These are phyloP conservation scores for Candida germanica DNA, from an alignment of 805 yeast genomes.

Conservation along the genomic window DNA sequence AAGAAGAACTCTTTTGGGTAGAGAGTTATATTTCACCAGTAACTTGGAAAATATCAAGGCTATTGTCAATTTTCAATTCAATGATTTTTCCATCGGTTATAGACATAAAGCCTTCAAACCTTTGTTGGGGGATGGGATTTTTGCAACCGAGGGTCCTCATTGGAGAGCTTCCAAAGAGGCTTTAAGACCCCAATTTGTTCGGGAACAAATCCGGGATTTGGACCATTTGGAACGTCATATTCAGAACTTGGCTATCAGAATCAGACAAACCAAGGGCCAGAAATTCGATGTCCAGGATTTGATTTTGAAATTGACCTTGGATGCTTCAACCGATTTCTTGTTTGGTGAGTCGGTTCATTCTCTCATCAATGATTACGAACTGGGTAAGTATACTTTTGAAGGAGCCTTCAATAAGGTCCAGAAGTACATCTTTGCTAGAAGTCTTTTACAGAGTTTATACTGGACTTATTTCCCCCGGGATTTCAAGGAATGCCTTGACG, in stretches of 20 bases:
- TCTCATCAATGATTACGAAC: constrained; percentile 21
- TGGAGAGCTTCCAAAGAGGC: constrained; percentile 37
- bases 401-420: constrained; percentile 38
- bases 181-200: constrained; percentile 38
- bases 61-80: constrained; percentile 32
- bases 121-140: constrained; percentile 36
- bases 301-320: constrained; percentile 35
- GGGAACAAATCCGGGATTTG: constrained; percentile 36
- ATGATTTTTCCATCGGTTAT: constrained; percentile 32
- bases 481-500: constrained; percentile 30
- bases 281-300: constrained; percentile 32
- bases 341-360: constrained; percentile 35
- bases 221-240: constrained; percentile 29
- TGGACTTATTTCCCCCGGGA: constrained; percentile 25
- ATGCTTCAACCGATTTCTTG: constrained; percentile 39
- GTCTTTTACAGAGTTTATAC: constrained; percentile 29
- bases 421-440: constrained; percentile 29
- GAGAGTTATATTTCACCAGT: constrained; percentile 22
- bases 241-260: constrained; percentile 22
- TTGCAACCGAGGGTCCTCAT: constrained; percentile 36
- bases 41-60: constrained; percentile 39
- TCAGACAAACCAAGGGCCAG: constrained; percentile 17
- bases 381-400: constrained; percentile 13
- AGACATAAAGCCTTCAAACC: constrained; percentile 29
- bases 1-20: constrained; percentile 15